Percentiles rank a stretch among this genome's conserved stretches.
Conservation (phyloP, 768 basidiomycete genomes). For the Dendrothele bispora region DNA sequence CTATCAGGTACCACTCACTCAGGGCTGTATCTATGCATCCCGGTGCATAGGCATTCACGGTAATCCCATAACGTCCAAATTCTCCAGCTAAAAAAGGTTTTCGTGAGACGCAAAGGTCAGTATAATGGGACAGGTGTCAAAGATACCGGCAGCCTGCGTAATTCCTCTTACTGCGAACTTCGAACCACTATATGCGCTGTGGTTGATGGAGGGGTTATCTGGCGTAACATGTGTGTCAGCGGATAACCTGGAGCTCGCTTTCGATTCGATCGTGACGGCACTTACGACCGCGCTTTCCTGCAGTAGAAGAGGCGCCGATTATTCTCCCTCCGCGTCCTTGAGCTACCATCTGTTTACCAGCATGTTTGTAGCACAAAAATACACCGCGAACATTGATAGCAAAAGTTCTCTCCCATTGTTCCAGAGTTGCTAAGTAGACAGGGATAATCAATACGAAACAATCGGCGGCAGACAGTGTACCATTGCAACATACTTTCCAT, state of each 20-base stretch:
- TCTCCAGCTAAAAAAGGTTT: slow-evolving; percentile 1
- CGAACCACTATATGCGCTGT: slow-evolving; percentile 28
- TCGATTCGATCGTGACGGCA: background rate
- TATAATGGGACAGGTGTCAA: background rate
- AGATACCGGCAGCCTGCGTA: slow-evolving; percentile 37
- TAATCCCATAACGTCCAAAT: slow-evolving; percentile 2
- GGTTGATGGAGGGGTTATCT: background rate
- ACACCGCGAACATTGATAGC: slow-evolving; percentile 28
- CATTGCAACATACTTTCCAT: background rate
- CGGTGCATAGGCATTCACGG: slow-evolving; percentile 6
- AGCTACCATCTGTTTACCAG: slow-evolving; percentile 33
- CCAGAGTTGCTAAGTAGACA: background rate
- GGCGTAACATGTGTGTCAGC: background rate
- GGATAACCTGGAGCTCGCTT: background rate
- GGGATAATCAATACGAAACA: background rate
- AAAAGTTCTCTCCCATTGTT: slow-evolving; percentile 21
- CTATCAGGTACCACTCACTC: too few species aligned
- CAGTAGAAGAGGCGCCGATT: slow-evolving; percentile 23
- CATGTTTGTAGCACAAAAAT: slow-evolving; percentile 37
- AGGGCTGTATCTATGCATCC: too few species aligned
- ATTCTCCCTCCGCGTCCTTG: slow-evolving; percentile 37
- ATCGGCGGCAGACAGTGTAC: background rate
- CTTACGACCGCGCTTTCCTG: slow-evolving; percentile 16
- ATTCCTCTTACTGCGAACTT: slow-evolving; percentile 43
- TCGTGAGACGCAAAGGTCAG: background rate